Conservation (phyloP, 1,284 basidiomycete species). For the Cryptococcus sp. region DNA sequence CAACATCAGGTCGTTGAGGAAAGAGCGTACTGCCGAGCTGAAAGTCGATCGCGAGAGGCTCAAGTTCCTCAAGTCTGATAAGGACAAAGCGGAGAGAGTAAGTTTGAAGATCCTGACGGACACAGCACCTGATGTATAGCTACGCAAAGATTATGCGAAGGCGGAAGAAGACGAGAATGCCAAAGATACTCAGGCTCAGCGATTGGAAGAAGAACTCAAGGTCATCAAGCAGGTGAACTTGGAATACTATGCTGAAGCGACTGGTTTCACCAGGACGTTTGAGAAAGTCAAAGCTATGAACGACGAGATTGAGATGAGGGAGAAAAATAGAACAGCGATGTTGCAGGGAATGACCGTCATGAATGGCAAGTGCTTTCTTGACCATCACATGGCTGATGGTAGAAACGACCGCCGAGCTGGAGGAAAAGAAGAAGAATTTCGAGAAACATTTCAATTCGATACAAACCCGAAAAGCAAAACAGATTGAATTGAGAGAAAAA, state of each 20-base stretch:
- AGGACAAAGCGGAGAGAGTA: conserved; percentile 71
- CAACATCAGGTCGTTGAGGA: conserved; percentile 81
- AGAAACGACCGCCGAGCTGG: conserved; percentile 77
- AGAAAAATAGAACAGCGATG: conserved; percentile 62
- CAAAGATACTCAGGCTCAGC: conserved; percentile 72
- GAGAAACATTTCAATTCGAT: conserved; percentile 51
- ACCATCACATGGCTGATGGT: neutral
- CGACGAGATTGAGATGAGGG: conserved; percentile 62
- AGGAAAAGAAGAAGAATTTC: conserved; percentile 65
- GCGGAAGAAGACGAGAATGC: conserved; percentile 63
- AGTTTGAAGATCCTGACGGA: neutral
- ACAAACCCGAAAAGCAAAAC: conserved; percentile 30
- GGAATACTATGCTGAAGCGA: conserved; percentile 75
- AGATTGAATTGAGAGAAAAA: conserved; percentile 31
- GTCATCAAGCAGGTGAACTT: conserved; percentile 68
- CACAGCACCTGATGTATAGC: conserved; percentile 12
- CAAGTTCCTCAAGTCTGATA: conserved; percentile 74
- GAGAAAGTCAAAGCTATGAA: conserved; percentile 66
- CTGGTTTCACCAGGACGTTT: conserved; percentile 79
- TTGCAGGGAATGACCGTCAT: conserved; percentile 58
- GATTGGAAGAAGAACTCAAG: conserved; percentile 64
- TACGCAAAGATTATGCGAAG: conserved; percentile 48
- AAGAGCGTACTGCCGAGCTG: conserved; percentile 83
- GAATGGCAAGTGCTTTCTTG: conserved; percentile 54
- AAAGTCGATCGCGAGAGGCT: conserved; percentile 63